phyloP scores from a whole-genome alignment of 169 alveolate genomes.

The Plasmodium blacklocki region DNA sequence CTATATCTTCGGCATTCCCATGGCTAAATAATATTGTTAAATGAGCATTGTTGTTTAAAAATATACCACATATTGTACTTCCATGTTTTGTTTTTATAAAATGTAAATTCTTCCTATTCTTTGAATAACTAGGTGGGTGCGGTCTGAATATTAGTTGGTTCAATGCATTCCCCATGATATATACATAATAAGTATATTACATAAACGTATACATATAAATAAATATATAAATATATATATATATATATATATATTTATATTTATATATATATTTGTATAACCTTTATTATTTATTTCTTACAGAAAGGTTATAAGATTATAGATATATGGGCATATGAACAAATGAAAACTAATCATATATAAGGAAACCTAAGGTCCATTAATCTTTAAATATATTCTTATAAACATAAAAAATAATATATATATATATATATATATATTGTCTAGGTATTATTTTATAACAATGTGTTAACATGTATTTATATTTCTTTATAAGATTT shows the following conservation, averaged over 20 bases:
- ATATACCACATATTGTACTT: slow-evolving; percentile 81
- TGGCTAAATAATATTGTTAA: slow-evolving; percentile 90
- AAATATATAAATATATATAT: not conserved
- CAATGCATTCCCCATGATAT: slow-evolving; percentile 83
- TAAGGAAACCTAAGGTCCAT: too few relatives aligned
- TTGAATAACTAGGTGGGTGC: slow-evolving; percentile 80
- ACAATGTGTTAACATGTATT: too few relatives aligned
- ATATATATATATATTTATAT: not conserved
- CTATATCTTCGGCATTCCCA: slow-evolving; percentile 93
- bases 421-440: too few relatives aligned
- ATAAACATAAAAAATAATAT: too few relatives aligned
- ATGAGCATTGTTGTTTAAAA: slow-evolving; percentile 81
- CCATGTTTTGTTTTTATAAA: slow-evolving; percentile 83
- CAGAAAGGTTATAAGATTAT: too few relatives aligned
- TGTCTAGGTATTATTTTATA: too few relatives aligned
- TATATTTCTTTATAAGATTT: too few relatives aligned
- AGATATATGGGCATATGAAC: too few relatives aligned
- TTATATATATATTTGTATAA: not conserved
- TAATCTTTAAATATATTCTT: too few relatives aligned
- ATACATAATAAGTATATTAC: not conserved
- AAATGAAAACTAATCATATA: too few relatives aligned
- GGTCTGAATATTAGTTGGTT: slow-evolving; percentile 82
- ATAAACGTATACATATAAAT: too few relatives aligned
- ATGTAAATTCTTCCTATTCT: slow-evolving; percentile 80
- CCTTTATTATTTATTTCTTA: too few relatives aligned